Evolutionary conservation across 306 rosid species (phyloP), one percentile per base, ranked within the genome.

Genomic region (Ceratonia siliqua): DNA sequence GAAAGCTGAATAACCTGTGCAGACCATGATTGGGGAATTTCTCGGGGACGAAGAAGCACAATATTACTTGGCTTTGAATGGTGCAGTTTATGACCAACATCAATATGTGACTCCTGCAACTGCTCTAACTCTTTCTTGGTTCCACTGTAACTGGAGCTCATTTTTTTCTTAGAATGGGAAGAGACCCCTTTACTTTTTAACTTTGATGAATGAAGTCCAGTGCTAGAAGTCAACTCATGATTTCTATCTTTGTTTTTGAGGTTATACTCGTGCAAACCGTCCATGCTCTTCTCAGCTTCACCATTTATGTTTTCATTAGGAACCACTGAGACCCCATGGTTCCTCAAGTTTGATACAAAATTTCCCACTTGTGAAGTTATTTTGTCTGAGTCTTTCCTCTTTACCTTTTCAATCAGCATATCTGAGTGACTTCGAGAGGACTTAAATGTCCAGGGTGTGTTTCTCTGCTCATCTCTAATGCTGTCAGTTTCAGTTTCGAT

Each of bases 41-140:
- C 88, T 72, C 65, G 87, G 0, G 85, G 89, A 56, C 36, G 80
- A 53, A 76, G 90, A 69, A 81, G 83, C 68, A 78, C 85, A 72
- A 59, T 62, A 55, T 76, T 38, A 66, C 74, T 79, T 39, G 79
- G 80, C 64, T 76, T 76, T 70, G 75, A 75, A 35, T 54, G 41
- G 62, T 7, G 27, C 61, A 70, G 79, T 55, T 74, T 78, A 58
- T 32, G 20, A 75, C 72, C 58, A 35, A 42, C 15, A 25, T 82
- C 82, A 32, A 27, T 78, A 71, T 75, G 80, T 64, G 81, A 30
- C 30, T 75, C 80, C 49, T 22, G 79, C 62, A 74, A 73, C 73
- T 68, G 79, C 77, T 52, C 82, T 67, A 33, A 70, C 75, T 54
- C 80, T 64, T 72, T 77, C 74, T 76, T 66, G 43, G 74, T 82